Evolutionary conservation across 495 filamentous ascomycete genomes (phyloP).

Genomic region (Cenococcum geophilum): DNA sequence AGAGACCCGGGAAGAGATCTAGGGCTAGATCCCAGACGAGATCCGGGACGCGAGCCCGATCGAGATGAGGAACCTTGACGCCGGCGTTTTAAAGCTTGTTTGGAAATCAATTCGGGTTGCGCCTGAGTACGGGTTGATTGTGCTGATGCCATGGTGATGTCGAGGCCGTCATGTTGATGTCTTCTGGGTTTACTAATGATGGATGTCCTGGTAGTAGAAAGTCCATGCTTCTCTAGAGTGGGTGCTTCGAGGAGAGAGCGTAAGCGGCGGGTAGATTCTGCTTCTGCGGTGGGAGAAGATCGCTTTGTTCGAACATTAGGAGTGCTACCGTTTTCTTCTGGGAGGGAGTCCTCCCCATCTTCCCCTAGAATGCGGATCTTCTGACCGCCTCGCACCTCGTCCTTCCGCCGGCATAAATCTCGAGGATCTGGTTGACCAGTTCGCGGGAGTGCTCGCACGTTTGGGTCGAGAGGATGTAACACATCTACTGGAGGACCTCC

Average conservation of each 20-base stretch:
- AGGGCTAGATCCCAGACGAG: too few species aligned
- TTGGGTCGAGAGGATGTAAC: constrained; percentile 20
- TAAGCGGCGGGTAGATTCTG: constrained; percentile 10
- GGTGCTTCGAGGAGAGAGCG: constrained; percentile 18
- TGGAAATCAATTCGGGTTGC: neutral
- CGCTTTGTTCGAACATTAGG: neutral
- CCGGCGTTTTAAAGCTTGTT: neutral
- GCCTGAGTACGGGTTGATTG: neutral
- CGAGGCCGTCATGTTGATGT: neutral
- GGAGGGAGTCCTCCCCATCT: neutral
- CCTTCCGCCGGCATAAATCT: constrained; percentile 10
- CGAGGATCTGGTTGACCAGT: constrained; percentile 4
- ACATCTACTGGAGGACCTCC: neutral
- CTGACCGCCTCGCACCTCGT: neutral
- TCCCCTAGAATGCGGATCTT: neutral
- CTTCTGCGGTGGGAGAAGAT: constrained; percentile 1
- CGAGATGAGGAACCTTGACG: constrained; percentile 1
- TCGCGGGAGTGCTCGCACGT: constrained; percentile 1
- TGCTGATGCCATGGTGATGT: neutral
- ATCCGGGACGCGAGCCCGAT: neutral
- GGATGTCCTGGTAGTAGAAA: constrained; percentile 6
- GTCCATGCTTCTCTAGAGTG: neutral
- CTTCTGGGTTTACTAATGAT: neutral
- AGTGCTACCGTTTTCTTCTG: neutral
- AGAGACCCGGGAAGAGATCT: neutral